These are phyloP conservation scores for Mycena capillaripes DNA, from an alignment of 768 basidiomycete genomes.

Conservation along the genomic window DNA sequence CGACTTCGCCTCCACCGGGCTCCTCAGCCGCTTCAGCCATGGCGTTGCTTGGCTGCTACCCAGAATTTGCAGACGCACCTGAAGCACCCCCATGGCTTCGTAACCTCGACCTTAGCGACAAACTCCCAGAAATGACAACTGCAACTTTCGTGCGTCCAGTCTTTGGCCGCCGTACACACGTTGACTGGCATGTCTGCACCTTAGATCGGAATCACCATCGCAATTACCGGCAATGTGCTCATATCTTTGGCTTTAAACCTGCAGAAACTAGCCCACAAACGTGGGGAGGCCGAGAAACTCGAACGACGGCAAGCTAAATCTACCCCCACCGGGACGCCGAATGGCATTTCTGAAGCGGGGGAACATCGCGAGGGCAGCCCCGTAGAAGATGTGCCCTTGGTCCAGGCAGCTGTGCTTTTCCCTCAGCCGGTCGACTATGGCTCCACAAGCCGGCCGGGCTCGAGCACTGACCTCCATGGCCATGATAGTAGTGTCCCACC, in stretches of 20 bases:
- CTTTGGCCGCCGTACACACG: neutral
- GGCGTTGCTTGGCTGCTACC: too few relatives aligned
- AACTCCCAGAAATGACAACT: slow-evolving; percentile 33
- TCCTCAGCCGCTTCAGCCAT: too few relatives aligned
- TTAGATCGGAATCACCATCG: slow-evolving; percentile 84
- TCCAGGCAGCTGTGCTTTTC: slow-evolving; percentile 1
- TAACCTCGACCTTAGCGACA: slow-evolving; percentile 22
- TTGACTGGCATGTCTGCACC: slow-evolving; percentile 54
- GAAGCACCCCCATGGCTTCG: neutral
- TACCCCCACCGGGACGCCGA: slow-evolving; percentile 12
- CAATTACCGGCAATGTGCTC: slow-evolving; percentile 87
- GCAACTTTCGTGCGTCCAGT: slow-evolving; percentile 23
- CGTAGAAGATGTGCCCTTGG: neutral
- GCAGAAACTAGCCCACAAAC: slow-evolving; percentile 92
- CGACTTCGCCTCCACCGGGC: too few relatives aligned
- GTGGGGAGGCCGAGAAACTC: slow-evolving; percentile 62
- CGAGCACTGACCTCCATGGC: neutral
- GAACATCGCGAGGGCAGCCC: neutral
- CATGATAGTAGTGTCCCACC: slow-evolving; percentile 43
- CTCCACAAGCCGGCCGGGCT: slow-evolving; percentile 22
- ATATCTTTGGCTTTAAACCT: slow-evolving; percentile 93
- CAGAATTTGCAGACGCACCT: neutral
- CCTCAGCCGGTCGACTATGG: slow-evolving; percentile 26
- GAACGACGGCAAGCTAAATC: slow-evolving; percentile 6
- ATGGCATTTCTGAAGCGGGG: slow-evolving; percentile 25